Conservation (phyloP, 352 stramenopile species). For the Phytophthora tentaculata region DNA sequence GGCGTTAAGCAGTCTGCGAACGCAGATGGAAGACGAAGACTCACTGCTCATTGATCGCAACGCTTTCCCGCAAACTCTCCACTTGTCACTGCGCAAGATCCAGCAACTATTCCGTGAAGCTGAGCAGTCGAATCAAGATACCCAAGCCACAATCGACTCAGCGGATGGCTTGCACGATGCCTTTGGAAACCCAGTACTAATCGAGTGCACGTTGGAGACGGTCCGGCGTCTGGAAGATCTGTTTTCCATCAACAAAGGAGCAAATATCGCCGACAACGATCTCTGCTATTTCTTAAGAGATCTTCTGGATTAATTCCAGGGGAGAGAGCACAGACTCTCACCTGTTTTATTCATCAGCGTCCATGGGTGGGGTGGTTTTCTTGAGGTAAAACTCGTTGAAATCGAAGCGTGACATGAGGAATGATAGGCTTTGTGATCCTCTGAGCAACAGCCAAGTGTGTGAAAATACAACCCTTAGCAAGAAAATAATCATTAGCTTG, state of each 20-base stretch:
- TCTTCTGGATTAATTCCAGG: slow-evolving; percentile 50
- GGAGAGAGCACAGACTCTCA: background rate
- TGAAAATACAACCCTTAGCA: background rate
- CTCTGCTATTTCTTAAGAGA: slow-evolving; percentile 82
- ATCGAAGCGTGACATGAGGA: slow-evolving; percentile 89
- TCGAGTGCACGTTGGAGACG: slow-evolving; percentile 54
- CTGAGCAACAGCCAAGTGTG: slow-evolving; percentile 16
- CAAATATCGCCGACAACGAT: slow-evolving; percentile 50
- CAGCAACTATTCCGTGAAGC: slow-evolving; percentile 46
- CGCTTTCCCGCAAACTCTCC: slow-evolving; percentile 39
- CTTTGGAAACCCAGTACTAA: slow-evolving; percentile 55
- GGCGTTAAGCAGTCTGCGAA: slow-evolving; percentile 51
- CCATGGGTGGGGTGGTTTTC: slow-evolving; percentile 51
- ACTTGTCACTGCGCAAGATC: slow-evolving; percentile 37
- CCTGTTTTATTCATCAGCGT: slow-evolving; percentile 50
- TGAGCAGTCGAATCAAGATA: background rate
- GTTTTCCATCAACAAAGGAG: slow-evolving; percentile 51
- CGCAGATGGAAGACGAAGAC: slow-evolving; percentile 69
- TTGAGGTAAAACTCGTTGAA: slow-evolving; percentile 92
- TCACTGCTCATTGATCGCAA: slow-evolving; percentile 59
- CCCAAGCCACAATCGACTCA: no score
- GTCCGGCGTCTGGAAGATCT: slow-evolving; percentile 58
- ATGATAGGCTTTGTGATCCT: slow-evolving; percentile 83
- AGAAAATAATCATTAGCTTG: slow-evolving; percentile 10
- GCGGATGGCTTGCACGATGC: slow-evolving; percentile 31